These are phyloP conservation scores for Vitis cinerea DNA, from an alignment of 164 flowering plant species.

Conservation along the genomic window DNA sequence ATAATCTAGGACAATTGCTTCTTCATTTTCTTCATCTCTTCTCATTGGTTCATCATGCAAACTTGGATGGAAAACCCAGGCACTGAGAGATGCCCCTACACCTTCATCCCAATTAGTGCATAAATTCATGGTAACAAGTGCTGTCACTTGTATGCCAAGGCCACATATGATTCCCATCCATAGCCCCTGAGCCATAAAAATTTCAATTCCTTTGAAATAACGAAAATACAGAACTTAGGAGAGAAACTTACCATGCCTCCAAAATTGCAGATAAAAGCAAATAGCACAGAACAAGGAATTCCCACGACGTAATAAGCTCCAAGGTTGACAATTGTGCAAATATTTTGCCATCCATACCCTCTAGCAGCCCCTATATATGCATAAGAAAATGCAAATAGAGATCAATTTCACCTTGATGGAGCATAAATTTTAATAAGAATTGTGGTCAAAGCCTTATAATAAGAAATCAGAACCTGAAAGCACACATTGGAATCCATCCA, in stretches of 20 bases:
- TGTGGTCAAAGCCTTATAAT: neutral
- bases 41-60: too few relatives aligned
- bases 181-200: constrained; percentile 36
- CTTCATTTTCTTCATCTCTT: too few relatives aligned
- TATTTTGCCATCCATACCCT: constrained; percentile 77
- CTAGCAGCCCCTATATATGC: constrained; percentile 50
- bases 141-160: constrained; percentile 36
- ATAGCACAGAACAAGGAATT: constrained; percentile 51
- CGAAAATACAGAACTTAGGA: neutral
- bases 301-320: constrained; percentile 62
- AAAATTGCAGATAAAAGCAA: constrained; percentile 48
- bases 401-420: neutral
- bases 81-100: too few relatives aligned
- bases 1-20: too few relatives aligned
- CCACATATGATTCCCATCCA: constrained; percentile 62
- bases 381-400: neutral
- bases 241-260: constrained; percentile 46
- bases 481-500: constrained; percentile 61
- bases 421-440: neutral
- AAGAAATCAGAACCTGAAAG: constrained; percentile 50
- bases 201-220: neutral
- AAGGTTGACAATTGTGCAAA: constrained; percentile 47
- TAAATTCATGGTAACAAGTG: constrained; percentile 43
- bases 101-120: too few relatives aligned
- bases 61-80: too few relatives aligned